phyloP scores from a whole-genome alignment of 2,329 filamentous ascomycete genomes.

The Nothophoma quercina region DNA sequence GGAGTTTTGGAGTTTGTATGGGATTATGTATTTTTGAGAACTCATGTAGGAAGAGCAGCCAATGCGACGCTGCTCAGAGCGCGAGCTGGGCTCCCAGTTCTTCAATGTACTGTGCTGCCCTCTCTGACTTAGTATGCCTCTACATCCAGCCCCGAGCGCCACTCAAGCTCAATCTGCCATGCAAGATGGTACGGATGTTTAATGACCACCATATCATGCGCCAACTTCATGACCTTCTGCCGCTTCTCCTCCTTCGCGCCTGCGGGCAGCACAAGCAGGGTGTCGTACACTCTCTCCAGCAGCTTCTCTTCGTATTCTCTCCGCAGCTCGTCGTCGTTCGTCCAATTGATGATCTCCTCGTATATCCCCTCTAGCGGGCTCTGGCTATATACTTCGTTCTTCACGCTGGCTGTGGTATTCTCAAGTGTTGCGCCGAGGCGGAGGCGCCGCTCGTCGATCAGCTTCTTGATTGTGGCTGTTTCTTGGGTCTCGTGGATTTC shows the following conservation, averaged over 20 bases:
- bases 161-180: slow-evolving; percentile 91
- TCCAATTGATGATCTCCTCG: slow-evolving; percentile 87
- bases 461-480: slow-evolving; percentile 84
- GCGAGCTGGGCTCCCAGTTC: too few relatives aligned
- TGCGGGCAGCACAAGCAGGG: slow-evolving; percentile 71
- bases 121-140: slow-evolving; percentile 31
- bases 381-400: slow-evolving; percentile 77
- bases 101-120: not conserved
- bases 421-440: slow-evolving; percentile 83
- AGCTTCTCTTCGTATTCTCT: slow-evolving; percentile 91
- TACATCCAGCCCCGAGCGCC: slow-evolving; percentile 65
- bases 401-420: slow-evolving; percentile 86
- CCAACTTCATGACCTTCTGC: slow-evolving; percentile 75
- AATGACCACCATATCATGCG: slow-evolving; percentile 94
- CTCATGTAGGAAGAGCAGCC: not conserved
- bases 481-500: slow-evolving; percentile 87
- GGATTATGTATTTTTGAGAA: not conserved
- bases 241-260: slow-evolving; percentile 76
- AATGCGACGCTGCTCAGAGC: not conserved
- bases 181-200: slow-evolving; percentile 88
- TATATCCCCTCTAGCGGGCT: slow-evolving; percentile 85
- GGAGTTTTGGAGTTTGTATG: slow-evolving; percentile 24
- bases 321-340: slow-evolving; percentile 81
- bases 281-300: slow-evolving; percentile 80
- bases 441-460: slow-evolving; percentile 88